Conservation (phyloP, 139 green algal species). For the Gonium pectorale region DNA sequence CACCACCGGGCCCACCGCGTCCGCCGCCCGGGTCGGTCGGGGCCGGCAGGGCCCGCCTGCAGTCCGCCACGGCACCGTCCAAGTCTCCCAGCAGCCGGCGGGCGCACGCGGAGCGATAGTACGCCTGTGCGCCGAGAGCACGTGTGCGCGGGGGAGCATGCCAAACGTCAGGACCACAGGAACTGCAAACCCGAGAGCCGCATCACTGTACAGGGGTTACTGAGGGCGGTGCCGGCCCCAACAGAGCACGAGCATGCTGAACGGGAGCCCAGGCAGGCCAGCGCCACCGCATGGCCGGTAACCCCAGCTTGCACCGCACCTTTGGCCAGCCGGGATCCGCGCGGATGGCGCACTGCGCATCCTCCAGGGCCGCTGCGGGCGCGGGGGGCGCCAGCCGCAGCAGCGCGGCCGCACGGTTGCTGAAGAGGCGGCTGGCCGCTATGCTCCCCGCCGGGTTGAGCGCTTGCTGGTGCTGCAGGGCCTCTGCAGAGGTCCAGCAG, state of each 20-base stretch:
- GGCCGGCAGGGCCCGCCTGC: neutral
- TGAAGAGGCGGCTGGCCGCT: constrained; percentile 4
- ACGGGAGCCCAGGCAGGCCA: no score
- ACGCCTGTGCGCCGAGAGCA: constrained; percentile 26
- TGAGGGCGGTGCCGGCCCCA: no score
- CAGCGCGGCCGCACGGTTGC: constrained; percentile 33
- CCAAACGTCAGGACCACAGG: no score
- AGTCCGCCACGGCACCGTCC: constrained; percentile 10
- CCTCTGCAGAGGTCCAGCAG: neutral
- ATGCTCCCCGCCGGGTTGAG: neutral
- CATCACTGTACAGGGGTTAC: no score
- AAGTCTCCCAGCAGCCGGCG: constrained; percentile 16
- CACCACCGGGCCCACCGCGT: neutral
- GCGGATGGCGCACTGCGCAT: neutral
- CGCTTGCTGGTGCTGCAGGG: constrained; percentile 3
- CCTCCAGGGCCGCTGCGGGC: constrained; percentile 8
- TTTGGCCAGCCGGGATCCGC: constrained; percentile 37
- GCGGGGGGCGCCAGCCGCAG: neutral
- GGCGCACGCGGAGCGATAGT: constrained; percentile 40
- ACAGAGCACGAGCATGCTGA: no score
- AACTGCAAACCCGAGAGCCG: no score
- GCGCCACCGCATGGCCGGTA: no score
- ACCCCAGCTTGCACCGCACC: no score
- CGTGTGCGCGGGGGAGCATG: no score
- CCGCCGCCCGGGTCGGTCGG: neutral